Evolutionary conservation across 208 protist species (phyloP), one percentile per base, ranked within the genome.

Genomic region (Angomonas desouzai): DNA sequence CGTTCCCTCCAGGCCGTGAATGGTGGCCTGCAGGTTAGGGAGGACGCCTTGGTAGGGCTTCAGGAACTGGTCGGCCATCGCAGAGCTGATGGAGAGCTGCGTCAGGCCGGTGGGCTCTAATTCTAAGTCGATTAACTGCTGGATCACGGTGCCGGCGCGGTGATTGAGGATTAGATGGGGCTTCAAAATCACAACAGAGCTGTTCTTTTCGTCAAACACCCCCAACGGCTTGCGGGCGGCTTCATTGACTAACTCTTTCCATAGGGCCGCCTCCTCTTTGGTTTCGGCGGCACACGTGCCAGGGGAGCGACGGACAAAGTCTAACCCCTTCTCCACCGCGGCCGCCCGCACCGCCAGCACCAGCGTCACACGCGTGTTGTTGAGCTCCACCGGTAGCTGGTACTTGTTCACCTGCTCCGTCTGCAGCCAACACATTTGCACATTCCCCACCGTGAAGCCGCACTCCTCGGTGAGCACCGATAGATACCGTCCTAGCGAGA

Each of bases 401-500:
- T 81, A 87, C 25, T 1, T 45, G 13, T 45, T 55, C 1, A 66
- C 55, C 22, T 58, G 61, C 10, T 86, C 83, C 2, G 40, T 43
- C 34, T 64, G 47, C 49, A 84, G 71, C 85, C 80, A 88, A 9
- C 66, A 64, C 84, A 92, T 91, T 68, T 93, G 84, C 43, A 91
- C 64, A 48, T 79, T 51, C 1, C 62, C 62, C 22, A 92, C 68
- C 4, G 72, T 83, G 66, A 92, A 89, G 48, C 79, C 76, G 55
- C 83, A 92, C 73, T 96, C 86, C 74, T 93, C 84, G 18, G 77
- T 76, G 7, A 93, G 67, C 22, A 96, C 85, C 4, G 84, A 70
- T 25, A 96, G 58, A 70, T 74, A 89, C 43, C 74, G 80, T 11
- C 89, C 89, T 0, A 96, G 63, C 0, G 48, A 62, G 10, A 67